These are phyloP conservation scores for Lolium perenne DNA, from an alignment of 176 grass and related monocot genomes.

Conservation along the genomic window DNA sequence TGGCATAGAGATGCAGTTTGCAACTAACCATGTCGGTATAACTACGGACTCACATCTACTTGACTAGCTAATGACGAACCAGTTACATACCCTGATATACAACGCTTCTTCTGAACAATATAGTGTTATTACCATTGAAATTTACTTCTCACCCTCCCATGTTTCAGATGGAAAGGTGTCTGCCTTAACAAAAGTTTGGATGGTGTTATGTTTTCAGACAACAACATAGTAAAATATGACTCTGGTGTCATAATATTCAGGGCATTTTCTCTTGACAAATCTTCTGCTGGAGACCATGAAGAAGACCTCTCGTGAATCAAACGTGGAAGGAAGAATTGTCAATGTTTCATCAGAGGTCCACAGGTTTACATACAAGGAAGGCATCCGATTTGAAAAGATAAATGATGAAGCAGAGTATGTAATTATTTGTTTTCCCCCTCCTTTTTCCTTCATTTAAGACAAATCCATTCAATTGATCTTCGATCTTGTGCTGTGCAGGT, in stretches of 20 bases:
- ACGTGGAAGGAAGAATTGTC: slow-evolving; percentile 85
- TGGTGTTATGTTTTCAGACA: background rate
- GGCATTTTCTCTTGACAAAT: slow-evolving; percentile 91
- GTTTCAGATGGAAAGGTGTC: background rate
- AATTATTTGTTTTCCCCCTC: slow-evolving; percentile 9
- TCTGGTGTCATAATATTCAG: slow-evolving; percentile 47
- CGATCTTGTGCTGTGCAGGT: slow-evolving; percentile 57
- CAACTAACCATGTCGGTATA: no score
- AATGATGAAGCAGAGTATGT: slow-evolving; percentile 80
- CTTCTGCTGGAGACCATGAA: slow-evolving; percentile 93
- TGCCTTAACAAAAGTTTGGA: background rate
- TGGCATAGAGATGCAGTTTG: no score
- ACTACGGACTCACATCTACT: no score
- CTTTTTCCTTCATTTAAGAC: background rate
- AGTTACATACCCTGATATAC: no score
- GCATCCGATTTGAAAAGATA: slow-evolving; percentile 78
- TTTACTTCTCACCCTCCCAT: background rate
- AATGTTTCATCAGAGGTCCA: slow-evolving; percentile 87
- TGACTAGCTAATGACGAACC: no score
- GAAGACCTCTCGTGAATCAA: slow-evolving; percentile 65
- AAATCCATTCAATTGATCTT: slow-evolving; percentile 38
- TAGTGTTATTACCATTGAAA: background rate
- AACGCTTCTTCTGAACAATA: slow-evolving; percentile 46
- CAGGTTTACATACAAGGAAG: slow-evolving; percentile 67
- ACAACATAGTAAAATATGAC: background rate